phyloP scores from a whole-genome alignment of 352 stramenopile genomes.

The Phytophthora rubi region DNA sequence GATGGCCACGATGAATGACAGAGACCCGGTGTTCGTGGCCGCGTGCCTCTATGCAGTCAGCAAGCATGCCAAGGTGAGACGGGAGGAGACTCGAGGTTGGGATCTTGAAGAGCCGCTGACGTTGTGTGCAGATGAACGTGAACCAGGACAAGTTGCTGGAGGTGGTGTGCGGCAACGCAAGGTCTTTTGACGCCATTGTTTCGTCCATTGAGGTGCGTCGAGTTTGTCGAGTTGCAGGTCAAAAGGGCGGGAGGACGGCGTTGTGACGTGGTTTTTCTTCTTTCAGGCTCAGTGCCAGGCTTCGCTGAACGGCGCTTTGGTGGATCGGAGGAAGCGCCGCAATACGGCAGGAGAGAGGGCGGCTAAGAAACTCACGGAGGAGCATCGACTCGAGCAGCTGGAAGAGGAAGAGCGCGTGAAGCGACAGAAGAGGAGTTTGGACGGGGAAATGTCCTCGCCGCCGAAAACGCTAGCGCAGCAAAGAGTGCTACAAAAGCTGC shows the following conservation, averaged over 20 bases:
- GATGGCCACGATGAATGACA: conserved; percentile 38
- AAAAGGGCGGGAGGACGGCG: not conserved
- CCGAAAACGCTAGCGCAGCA: conserved; percentile 27
- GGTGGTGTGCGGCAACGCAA: conserved; percentile 64
- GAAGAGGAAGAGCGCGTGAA: conserved; percentile 41
- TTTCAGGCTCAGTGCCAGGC: conserved; percentile 47
- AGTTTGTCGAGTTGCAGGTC: not conserved
- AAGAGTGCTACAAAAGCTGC: conserved; percentile 29
- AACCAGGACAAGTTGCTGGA: conserved; percentile 65
- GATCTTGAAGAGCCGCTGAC: conserved; percentile 20
- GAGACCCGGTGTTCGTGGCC: conserved; percentile 63
- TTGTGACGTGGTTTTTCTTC: not conserved
- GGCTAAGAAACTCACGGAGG: conserved; percentile 23
- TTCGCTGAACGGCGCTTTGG: conserved; percentile 48
- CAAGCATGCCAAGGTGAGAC: conserved; percentile 62
- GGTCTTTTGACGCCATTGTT: conserved; percentile 70
- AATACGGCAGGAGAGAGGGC: conserved; percentile 21
- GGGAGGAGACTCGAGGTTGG: not conserved
- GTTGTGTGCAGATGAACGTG: conserved; percentile 50
- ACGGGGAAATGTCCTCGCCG: conserved; percentile 15
- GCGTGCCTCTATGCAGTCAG: conserved; percentile 73
- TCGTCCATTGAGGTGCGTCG: conserved; percentile 65
- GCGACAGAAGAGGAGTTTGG: conserved; percentile 21
- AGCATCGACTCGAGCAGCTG: conserved; percentile 28
- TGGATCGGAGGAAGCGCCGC: conserved; percentile 44